Evolutionary conservation across 148 eudicot species (phyloP).

Genomic region (Nepenthes mirabilis): DNA sequence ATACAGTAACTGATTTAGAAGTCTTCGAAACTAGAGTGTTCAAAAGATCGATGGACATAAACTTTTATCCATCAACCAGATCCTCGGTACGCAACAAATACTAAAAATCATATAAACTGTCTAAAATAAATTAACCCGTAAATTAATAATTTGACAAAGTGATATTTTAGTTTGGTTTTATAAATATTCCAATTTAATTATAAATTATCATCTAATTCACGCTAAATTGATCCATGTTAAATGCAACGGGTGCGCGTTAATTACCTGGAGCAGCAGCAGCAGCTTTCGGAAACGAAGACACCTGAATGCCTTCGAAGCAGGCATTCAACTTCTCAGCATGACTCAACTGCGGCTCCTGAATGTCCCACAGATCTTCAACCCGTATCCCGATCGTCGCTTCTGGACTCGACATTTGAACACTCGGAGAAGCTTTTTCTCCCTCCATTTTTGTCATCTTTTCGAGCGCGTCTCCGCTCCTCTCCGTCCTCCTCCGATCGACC

Average conservation of each 20-base stretch:
- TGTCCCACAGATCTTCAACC: slow-evolving; percentile 90
- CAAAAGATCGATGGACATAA: too few relatives aligned
- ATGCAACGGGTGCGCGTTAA: neutral
- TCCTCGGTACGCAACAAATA: too few relatives aligned
- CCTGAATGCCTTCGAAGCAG: slow-evolving; percentile 81
- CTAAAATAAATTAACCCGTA: too few relatives aligned
- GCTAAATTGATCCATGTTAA: neutral
- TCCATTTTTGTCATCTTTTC: slow-evolving; percentile 2
- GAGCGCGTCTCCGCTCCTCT: neutral
- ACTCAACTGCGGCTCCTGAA: slow-evolving; percentile 45
- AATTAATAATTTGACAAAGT: too few relatives aligned
- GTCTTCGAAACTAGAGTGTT: too few relatives aligned
- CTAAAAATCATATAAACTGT: too few relatives aligned
- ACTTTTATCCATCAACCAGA: too few relatives aligned
- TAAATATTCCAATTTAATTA: too few relatives aligned
- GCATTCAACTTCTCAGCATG: slow-evolving; percentile 92
- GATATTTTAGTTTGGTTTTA: too few relatives aligned
- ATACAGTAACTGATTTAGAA: too few relatives aligned
- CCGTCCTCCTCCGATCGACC: slow-evolving; percentile 12
- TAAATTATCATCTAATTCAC: too few relatives aligned
- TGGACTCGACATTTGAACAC: slow-evolving; percentile 42
- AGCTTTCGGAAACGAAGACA: slow-evolving; percentile 65
- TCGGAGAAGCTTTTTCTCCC: neutral
- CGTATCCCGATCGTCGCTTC: slow-evolving; percentile 68
- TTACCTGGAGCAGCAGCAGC: slow-evolving; percentile 45